Evolutionary conservation across 2,329 filamentous ascomycete species (phyloP).

Genomic region (Fusarium avenaceum): DNA sequence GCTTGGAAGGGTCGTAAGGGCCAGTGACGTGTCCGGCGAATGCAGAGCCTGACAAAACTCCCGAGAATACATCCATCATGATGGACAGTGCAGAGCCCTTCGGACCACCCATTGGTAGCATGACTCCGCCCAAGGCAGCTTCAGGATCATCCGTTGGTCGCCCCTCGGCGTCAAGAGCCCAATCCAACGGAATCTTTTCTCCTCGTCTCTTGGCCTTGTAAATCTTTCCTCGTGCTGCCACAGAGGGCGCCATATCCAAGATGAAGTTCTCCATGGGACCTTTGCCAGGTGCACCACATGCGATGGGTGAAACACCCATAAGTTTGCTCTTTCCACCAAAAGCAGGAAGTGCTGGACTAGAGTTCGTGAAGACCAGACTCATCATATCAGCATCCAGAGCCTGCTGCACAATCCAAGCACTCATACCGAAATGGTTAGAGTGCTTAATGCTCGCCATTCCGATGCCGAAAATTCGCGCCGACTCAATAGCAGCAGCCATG

Average conservation of each 20-base stretch:
- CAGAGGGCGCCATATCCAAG: slow-evolving; percentile 79
- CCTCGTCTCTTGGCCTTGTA: slow-evolving; percentile 77
- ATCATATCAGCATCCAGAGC: slow-evolving; percentile 80
- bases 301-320: slow-evolving; percentile 80
- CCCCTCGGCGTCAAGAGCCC: slow-evolving; percentile 81
- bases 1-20: slow-evolving; percentile 78
- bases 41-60: slow-evolving; percentile 80
- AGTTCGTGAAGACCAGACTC: slow-evolving; percentile 79
- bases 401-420: slow-evolving; percentile 83
- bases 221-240: slow-evolving; percentile 79
- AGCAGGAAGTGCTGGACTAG: slow-evolving; percentile 77
- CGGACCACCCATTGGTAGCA: slow-evolving; percentile 88
- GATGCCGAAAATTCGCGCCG: slow-evolving; percentile 75
- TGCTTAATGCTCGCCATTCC: slow-evolving; percentile 82
- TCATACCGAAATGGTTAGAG: slow-evolving; percentile 88
- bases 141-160: slow-evolving; percentile 78
- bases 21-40: slow-evolving; percentile 83
- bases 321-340: slow-evolving; percentile 78
- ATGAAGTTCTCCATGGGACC: slow-evolving; percentile 71
- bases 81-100: slow-evolving; percentile 83
- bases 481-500: slow-evolving; percentile 76
- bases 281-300: slow-evolving; percentile 78
- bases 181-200: slow-evolving; percentile 78
- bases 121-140: slow-evolving; percentile 79
- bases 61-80: slow-evolving; percentile 93